phyloP scores from a whole-genome alignment of 2,329 filamentous ascomycete species.

The Ophiostoma australiae region DNA sequence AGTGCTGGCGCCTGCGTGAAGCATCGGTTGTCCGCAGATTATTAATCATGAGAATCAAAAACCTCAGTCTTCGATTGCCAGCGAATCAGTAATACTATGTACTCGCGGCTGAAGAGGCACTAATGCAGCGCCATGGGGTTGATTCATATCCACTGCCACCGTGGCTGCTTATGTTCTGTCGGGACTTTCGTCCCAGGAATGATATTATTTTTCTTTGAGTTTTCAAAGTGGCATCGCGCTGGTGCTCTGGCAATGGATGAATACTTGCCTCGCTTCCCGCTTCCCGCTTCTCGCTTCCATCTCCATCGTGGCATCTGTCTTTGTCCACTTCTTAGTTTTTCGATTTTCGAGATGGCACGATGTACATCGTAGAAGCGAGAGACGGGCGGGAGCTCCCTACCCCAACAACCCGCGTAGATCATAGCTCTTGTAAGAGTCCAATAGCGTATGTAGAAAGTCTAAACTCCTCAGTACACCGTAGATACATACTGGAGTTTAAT shows the following conservation, averaged over 20 bases:
- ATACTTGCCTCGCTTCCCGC: too few relatives aligned
- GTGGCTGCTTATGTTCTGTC: neutral
- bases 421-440: neutral
- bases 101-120: neutral
- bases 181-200: too few relatives aligned
- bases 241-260: neutral
- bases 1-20: too few relatives aligned
- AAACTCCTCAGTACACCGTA: neutral
- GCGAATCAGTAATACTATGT: neutral
- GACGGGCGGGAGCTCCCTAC: neutral
- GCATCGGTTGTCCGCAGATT: too few relatives aligned
- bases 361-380: neutral
- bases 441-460: neutral
- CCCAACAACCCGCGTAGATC: neutral
- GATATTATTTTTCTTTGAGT: too few relatives aligned
- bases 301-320: neutral
- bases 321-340: conserved; percentile 5
- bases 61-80: neutral
- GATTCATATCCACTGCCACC: neutral
- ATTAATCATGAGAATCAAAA: too few relatives aligned
- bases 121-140: neutral
- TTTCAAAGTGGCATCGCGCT: too few relatives aligned
- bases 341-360: neutral
- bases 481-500: too few relatives aligned
- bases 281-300: too few relatives aligned